Evolutionary conservation across 345 rosid species (phyloP), one percentile per base, ranked within the genome.

Genomic region (Citrus sp.): DNA sequence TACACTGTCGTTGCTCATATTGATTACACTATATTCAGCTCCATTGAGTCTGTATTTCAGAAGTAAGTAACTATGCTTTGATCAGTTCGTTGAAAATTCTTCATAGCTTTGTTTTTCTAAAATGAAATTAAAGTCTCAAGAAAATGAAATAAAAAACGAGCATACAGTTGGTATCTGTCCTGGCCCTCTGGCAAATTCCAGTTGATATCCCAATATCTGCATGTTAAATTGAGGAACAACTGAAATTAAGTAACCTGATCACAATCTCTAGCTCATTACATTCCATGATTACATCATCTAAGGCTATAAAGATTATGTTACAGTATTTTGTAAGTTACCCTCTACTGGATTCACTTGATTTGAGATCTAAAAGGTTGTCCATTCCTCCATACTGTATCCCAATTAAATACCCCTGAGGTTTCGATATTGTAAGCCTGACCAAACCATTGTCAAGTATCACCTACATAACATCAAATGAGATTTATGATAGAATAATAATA

Each of bases 121-220:
- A 46, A 46, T 13, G 18, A n/a, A 56, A 73, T 22, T 10, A 16
- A 63, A 63, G 5, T 6, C 42, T 18, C 16, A 12, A 54, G 58
- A 54, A 59, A 60, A 60, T 13, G 37, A 42, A 35, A 24, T 59
- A 18, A 28, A 4, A 7, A 6, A 60, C 55, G 24, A 73, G 22
- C 79, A 67, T 71, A 86, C 84, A 75, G 35, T 66, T 82, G 81
- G 69, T 81, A 81, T 77, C 21, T 75, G 63, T 80, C 82, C 37
- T 46, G 51, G 24, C 80, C 80, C 2, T 80, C 79, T 8, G 84
- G 87, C 66, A 80, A 72, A 63, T 49, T 84, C 87, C 88, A 80
- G 37, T 82, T 84, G 54, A 82, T 59, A 28, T 86, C 87, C 88
- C 88, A 86, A 49, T 79, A 86, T 69, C 85, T 84, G 77, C 77